Base-by-base conservation (phyloP, 2,329 filamentous ascomycete genomes). In the Hysterium pulicare region DNA sequence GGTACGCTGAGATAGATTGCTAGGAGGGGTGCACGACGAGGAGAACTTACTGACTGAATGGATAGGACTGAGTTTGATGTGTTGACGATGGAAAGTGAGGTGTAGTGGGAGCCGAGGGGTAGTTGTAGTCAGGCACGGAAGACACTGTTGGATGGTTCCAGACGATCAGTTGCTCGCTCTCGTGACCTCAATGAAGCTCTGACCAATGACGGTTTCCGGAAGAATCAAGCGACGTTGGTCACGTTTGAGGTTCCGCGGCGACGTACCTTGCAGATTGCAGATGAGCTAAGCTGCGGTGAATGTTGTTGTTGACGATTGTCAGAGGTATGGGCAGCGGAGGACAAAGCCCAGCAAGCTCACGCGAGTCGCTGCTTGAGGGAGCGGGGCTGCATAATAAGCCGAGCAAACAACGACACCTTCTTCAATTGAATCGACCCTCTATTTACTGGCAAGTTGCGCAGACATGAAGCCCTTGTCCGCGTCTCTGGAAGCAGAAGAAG, bases 91-190 rank as follows among this genome's bases (percentile, higher is more conserved):
- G 10, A 50, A 43, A 41, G 41, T 35, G 34, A 15, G 41, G 43
- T 35, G 41, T 48, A 50, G 48, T 44, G 40, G 44, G 28, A 17
- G 40, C 32, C 35, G 45, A 17, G 38, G 19, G 42, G 44, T 46
- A 47, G 53, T 50, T 46, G 53, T 59, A 63, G 55, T 57, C 47
- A 55, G 51, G 47, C 35, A 55, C 57, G 24, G 24, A 28, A 13
- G 13, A 28, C 8, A 28, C 24, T 7, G 24, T n/a, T 31, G 40
- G 22, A 36, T n/a, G 24, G 33, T 38, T 41, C 28, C 34, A 41
- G 22, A 53, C 48, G 53, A 53, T 64, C 59, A 57, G 57, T 57
- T 44, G 49, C 44, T 41, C 44, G 54, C 57, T 66, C 61, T 58
- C 62, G 62, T 58, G 61, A 60, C 41, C 42, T 17, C 22, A 19